These are phyloP conservation scores for Naganishia onofrii DNA, from an alignment of 768 basidiomycete species.

Conservation along the genomic window DNA sequence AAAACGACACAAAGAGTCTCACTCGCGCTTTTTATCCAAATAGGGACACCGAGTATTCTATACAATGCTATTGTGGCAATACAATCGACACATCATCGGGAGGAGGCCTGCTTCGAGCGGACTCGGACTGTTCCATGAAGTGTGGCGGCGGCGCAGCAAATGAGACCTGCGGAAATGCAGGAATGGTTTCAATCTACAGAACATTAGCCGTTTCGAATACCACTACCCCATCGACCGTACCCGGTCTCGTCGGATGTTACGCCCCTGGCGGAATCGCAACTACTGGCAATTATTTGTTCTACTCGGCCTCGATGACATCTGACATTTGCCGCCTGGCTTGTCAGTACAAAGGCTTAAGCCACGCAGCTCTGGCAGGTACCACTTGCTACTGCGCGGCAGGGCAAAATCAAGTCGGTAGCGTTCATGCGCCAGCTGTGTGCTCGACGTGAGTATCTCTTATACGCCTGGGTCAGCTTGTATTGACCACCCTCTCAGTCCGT, in stretches of 20 bases:
- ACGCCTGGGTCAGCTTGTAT: not conserved
- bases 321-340: slow-evolving; percentile 2
- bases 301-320: not conserved
- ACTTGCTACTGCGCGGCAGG: slow-evolving; percentile 9
- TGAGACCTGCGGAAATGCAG: not conserved
- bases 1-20: not conserved
- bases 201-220: not conserved
- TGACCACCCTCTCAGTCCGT: not conserved
- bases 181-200: not conserved
- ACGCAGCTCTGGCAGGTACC: slow-evolving; percentile 1
- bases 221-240: not conserved
- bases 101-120: not conserved
- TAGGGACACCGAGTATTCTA: slow-evolving; percentile 2
- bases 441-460: not conserved
- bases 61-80: slow-evolving; percentile 5
- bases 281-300: slow-evolving; percentile 6
- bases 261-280: not conserved
- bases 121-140: not conserved
- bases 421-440: not conserved
- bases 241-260: slow-evolving; percentile 7
- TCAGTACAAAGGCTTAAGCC: slow-evolving; percentile 8
- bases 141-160: not conserved
- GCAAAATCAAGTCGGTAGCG: not conserved
- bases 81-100: not conserved
- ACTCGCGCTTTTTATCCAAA: not conserved